phyloP scores from a whole-genome alignment of 805 yeast species.

The Suhomyces faveliae region DNA sequence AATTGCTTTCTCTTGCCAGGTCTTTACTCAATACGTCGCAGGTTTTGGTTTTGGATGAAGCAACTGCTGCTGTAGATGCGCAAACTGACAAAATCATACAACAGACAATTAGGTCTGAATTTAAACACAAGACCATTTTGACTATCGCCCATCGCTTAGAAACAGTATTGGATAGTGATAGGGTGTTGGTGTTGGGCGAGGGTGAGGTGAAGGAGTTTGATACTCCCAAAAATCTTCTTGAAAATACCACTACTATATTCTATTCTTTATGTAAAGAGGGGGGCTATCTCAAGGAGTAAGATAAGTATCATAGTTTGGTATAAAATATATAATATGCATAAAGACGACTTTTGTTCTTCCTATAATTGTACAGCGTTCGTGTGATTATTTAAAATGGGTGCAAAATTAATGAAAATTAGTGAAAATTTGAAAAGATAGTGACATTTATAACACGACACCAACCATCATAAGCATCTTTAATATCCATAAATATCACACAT shows the following conservation, averaged over 20 bases:
- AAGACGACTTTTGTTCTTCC: too few relatives aligned
- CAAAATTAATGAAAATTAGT: neutral
- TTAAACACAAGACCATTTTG: slow-evolving; percentile 24
- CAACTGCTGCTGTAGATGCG: slow-evolving; percentile 36
- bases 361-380: too few relatives aligned
- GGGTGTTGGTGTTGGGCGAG: slow-evolving; percentile 23
- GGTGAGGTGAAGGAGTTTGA: slow-evolving; percentile 24
- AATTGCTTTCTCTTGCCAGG: slow-evolving; percentile 24
- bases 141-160: slow-evolving; percentile 30
- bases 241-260: slow-evolving; percentile 7
- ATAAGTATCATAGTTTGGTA: neutral
- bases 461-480: too few relatives aligned
- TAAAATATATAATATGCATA: too few relatives aligned
- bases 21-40: slow-evolving; percentile 20
- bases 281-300: slow-evolving; percentile 5
- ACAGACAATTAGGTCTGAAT: slow-evolving; percentile 24
- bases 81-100: slow-evolving; percentile 30
- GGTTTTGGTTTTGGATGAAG: slow-evolving; percentile 24
- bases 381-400: neutral
- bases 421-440: neutral
- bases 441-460: too few relatives aligned
- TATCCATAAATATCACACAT: too few relatives aligned
- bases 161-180: slow-evolving; percentile 27
- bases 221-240: slow-evolving; percentile 10
- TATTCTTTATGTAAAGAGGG: slow-evolving; percentile 13